Percentiles rank a stretch among this genome's conserved stretches.
Conservation (phyloP, 2,329 filamentous ascomycete genomes). For the Hirsutella minnesotensis region DNA sequence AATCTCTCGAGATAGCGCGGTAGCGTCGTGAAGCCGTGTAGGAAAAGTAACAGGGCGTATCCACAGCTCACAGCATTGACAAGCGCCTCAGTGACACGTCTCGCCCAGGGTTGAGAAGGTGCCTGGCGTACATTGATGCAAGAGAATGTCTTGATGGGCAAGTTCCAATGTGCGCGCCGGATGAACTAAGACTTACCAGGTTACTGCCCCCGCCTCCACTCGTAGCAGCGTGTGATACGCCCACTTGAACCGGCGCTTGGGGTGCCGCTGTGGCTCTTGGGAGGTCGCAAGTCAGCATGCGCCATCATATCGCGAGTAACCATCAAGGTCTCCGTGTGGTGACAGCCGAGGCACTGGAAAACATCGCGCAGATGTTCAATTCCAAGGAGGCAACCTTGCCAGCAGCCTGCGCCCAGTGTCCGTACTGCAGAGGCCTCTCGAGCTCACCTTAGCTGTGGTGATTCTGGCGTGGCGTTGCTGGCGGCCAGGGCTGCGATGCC, state of each 20-base stretch:
- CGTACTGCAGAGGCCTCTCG: neutral
- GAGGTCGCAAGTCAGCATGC: conserved; percentile 4
- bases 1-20: conserved; percentile 6
- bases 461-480: conserved; percentile 24
- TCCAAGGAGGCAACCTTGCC: too few relatives aligned
- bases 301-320: neutral
- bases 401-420: neutral
- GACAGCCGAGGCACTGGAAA: neutral
- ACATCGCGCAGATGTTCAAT: too few relatives aligned
- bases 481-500: conserved; percentile 33
- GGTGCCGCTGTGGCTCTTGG: conserved; percentile 8
- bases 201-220: conserved; percentile 26
- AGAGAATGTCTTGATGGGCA: neutral
- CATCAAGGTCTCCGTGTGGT: too few relatives aligned
- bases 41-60: neutral
- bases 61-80: neutral
- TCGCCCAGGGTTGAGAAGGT: too few relatives aligned
- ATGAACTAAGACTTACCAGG: conserved; percentile 21
- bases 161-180: too few relatives aligned
- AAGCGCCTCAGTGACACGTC: neutral
- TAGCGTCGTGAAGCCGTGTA: neutral
- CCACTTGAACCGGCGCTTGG: conserved; percentile 14
- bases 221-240: conserved; percentile 26
- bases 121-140: neutral
- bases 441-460: conserved; percentile 35